Percentiles rank a stretch among this genome's conserved stretches.
Evolutionary conservation across 2,329 filamentous ascomycete genomes (phyloP).

Genomic region (Chalaropsis ovoidea): DNA sequence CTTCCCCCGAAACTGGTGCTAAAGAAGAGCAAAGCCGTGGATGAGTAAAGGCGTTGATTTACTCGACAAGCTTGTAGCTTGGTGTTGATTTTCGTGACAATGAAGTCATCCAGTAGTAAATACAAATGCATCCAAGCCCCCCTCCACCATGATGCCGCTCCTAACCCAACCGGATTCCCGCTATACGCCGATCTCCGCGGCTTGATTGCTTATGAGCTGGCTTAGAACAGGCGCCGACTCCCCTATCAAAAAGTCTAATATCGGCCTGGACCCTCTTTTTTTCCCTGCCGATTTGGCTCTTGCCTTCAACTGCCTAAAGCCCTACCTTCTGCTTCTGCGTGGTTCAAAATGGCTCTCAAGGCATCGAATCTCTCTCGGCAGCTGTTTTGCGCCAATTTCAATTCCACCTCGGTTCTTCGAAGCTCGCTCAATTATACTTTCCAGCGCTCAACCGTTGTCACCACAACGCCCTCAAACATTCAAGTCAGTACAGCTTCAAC

Average conservation of each 20-base stretch:
- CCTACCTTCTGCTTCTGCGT: background rate
- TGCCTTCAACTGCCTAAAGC: background rate
- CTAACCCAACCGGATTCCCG: background rate
- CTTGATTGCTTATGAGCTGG: background rate
- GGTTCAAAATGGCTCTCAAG: slow-evolving; percentile 9
- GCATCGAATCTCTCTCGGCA: background rate
- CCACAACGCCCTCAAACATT: background rate
- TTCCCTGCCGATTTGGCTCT: slow-evolving; percentile 6
- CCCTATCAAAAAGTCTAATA: background rate
- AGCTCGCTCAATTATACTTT: background rate
- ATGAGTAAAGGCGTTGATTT: background rate
- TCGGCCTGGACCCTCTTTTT: slow-evolving; percentile 10
- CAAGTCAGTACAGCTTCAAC: background rate
- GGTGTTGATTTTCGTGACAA: no score
- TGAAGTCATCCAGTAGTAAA: background rate
- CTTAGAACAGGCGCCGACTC: background rate
- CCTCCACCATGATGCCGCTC: background rate
- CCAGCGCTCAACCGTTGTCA: background rate
- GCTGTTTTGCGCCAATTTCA: slow-evolving; percentile 6
- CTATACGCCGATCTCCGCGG: slow-evolving; percentile 19
- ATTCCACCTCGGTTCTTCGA: background rate
- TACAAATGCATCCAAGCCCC: background rate
- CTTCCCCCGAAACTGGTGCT: background rate
- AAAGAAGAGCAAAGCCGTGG: background rate
- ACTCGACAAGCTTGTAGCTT: background rate